These are phyloP conservation scores for Lachnellula hyalina DNA, from an alignment of 2,329 filamentous ascomycete genomes.

Conservation along the genomic window DNA sequence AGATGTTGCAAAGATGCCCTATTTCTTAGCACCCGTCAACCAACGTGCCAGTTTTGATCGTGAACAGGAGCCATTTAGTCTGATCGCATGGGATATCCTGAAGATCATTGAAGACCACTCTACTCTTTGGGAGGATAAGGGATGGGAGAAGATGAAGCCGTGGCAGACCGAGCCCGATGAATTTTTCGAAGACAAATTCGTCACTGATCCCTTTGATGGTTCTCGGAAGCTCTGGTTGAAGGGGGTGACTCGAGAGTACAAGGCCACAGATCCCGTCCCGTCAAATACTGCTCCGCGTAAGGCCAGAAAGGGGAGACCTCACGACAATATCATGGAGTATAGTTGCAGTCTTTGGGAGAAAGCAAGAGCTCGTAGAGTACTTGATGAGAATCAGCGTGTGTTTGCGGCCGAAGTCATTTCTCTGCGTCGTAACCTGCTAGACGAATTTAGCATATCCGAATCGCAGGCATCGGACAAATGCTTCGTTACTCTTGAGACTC, in stretches of 20 bases:
- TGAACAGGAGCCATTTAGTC: constrained; percentile 11
- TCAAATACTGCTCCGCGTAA: constrained; percentile 44
- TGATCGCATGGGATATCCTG: constrained; percentile 61
- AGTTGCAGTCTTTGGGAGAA: constrained; percentile 70
- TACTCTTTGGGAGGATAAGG: constrained; percentile 35
- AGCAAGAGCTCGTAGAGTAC: constrained; percentile 45
- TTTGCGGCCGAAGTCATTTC: constrained; percentile 68
- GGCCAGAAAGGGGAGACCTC: constrained; percentile 35
- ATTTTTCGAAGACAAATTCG: constrained; percentile 49
- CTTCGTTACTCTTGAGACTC: constrained; percentile 70
- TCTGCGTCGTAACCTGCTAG: constrained; percentile 77
- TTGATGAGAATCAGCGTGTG: constrained; percentile 72
- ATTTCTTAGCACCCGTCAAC: constrained; percentile 68
- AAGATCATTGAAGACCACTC: constrained; percentile 33
- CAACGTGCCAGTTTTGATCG: constrained; percentile 2
- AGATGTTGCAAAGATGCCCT: constrained; percentile 61
- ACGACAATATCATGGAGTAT: constrained; percentile 72
- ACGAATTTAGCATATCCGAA: constrained; percentile 53
- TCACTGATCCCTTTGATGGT: constrained; percentile 56
- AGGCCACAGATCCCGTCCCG: constrained; percentile 62
- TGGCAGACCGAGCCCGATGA: constrained; percentile 35
- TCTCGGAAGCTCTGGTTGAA: constrained; percentile 55
- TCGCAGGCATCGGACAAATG: constrained; percentile 44
- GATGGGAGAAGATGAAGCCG: constrained; percentile 25
- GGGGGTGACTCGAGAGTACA: constrained; percentile 51